Base-by-base conservation (phyloP, 2,329 filamentous ascomycete species). In the Mycosphaerella sp. region DNA sequence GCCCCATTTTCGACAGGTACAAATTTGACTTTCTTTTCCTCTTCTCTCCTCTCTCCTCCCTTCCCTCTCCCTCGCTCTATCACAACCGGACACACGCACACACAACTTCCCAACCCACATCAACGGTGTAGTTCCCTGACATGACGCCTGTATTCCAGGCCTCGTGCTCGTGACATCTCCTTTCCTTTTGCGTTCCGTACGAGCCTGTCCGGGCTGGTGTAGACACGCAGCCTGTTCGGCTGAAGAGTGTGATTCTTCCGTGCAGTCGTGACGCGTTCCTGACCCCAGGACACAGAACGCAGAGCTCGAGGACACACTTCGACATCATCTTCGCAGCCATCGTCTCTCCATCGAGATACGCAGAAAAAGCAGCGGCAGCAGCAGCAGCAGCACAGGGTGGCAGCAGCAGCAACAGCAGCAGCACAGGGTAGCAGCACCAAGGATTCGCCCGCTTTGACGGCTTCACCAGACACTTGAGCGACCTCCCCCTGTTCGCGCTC, bases 91-190 rank as follows among this genome's bases (percentile, higher is more conserved):
- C 14, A 21, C 21, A 41, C 48, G 43, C 42, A 38, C 34, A 41
- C 34, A 40, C 29, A 40, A 44, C 29, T 45, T 53, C 34, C 21
- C 54, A 44, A 53, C 53, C 50, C 54, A 26, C 56, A 52, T 45
- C 51, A 44, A 46, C 51, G 55, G 48, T 51, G 52, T 52, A 46
- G 46, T 56, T 40, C 34, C 12, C 42, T 36, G 45, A 45, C 48
- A 56, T 55, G 54, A 54, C 51, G 57, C 48, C 51, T 54, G 57
- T 52, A 44, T 41, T 31, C 26, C 54, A 54, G 54, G 51, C 45
- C 7, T 23, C 54, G 29, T 56, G 57, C 46, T 45, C 44, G 48
- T 59, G 54, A 59, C 29, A 41, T 39, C 29, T 38, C 26, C 31
- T 40, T 39, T 36, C 43, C 51, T 48, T 45, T 51, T 56, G 51